Evolutionary conservation across 805 yeast species (phyloP), one percentile per base, ranked within the genome.

Genomic region (Saccharomycopsis synnaedendra): DNA sequence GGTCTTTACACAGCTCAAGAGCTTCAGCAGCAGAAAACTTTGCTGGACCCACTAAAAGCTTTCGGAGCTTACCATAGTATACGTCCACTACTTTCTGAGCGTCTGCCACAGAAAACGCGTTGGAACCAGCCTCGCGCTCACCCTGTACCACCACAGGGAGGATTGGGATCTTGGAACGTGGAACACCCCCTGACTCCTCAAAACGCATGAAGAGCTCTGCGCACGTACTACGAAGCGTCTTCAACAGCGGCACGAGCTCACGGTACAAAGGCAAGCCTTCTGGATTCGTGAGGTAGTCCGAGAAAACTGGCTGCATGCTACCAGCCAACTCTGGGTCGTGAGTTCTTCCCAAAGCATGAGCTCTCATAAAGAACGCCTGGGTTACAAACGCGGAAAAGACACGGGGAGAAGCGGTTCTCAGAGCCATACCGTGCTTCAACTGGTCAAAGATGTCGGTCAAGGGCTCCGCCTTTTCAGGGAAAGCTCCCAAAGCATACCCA

Each of bases 81-180:
- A 79, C 85, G 39, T 68, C 67, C 33, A 82, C 67, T 11, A 88
- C 73, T 53, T 76, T 75, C 48, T 83, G 83, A 1, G 96, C 97
- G 52, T 76, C 75, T 40, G 75, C 83, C 39, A 93, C 61, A 10
- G 87, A 76, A 64, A 93, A 93, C 0, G 97, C 97, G 57, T 82
- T 88, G 1, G 95, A 87, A 2, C 96, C 97, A 2, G 97, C 95
- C 51, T 85, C 95, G 1, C 78, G 71, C 60, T 93, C 97, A 35
- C 98, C 98, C 62, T 88, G 90, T 3, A 90, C 96, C 6, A 89
- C 79, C 4, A 88, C 80, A 0, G 98, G 93, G 19, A 93, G 63
- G 46, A 80, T 84, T 0, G 97, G 97, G 4, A 87, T 62, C 59
- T 81, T 82, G 27, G 74, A 69, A 8, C 78, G 74, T 1, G 90